phyloP scores from a whole-genome alignment of 2,329 filamentous ascomycete species.

The Colletotrichum siamense region DNA sequence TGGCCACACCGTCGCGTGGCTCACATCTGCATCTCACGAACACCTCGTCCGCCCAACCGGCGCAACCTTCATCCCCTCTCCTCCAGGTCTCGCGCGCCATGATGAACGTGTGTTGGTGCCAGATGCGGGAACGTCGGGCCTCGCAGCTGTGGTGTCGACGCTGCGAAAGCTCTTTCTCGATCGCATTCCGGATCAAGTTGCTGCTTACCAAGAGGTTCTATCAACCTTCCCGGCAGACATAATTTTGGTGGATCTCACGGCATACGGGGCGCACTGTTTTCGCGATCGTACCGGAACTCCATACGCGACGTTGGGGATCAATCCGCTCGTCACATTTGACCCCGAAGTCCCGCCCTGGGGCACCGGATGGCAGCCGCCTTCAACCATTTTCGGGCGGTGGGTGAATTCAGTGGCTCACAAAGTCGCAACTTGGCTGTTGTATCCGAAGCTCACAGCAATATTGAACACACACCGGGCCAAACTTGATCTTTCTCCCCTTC shows the following conservation, averaged over 20 bases:
- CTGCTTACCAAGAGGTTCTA: background rate
- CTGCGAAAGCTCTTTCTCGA: background rate
- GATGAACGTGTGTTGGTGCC: background rate
- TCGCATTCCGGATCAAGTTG: background rate
- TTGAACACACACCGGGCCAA: background rate
- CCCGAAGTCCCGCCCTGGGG: slow-evolving; percentile 9
- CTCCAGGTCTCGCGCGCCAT: background rate
- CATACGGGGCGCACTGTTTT: background rate
- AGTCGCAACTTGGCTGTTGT: background rate
- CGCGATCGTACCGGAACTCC: background rate
- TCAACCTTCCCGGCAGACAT: background rate
- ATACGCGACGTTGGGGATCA: slow-evolving; percentile 9
- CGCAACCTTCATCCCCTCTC: background rate
- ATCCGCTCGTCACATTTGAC: slow-evolving; percentile 7
- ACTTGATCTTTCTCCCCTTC: background rate
- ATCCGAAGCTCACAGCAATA: background rate
- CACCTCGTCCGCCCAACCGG: background rate
- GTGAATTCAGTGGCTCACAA: background rate
- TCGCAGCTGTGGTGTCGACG: background rate
- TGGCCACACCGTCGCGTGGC: slow-evolving; percentile 7
- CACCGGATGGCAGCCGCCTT: background rate
- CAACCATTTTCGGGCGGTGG: background rate
- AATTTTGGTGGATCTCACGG: background rate
- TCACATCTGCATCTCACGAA: background rate
- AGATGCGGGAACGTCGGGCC: background rate